Conservation (phyloP, 805 yeast species). For the Pichia rugopelliculosa region DNA sequence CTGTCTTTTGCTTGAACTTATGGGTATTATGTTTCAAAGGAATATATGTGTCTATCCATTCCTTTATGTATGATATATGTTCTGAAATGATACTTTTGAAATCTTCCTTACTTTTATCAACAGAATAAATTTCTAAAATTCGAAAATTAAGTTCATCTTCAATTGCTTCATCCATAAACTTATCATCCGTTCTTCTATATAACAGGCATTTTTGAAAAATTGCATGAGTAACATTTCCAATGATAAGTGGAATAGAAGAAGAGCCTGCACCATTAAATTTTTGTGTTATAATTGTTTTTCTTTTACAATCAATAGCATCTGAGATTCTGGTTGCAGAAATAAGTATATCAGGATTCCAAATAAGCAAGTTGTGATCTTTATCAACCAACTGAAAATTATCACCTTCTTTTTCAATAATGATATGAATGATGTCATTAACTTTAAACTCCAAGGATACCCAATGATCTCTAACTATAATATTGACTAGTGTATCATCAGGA, state of each 20-base stretch:
- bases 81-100: constrained; percentile 36
- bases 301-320: constrained; percentile 62
- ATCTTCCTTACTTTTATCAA: constrained; percentile 41
- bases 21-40: constrained; percentile 5
- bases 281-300: constrained; percentile 58
- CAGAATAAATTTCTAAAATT: constrained; percentile 40
- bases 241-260: constrained; percentile 53
- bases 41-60: constrained; percentile 45
- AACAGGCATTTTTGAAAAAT: constrained; percentile 56
- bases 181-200: constrained; percentile 29
- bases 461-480: constrained; percentile 53
- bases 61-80: constrained; percentile 45
- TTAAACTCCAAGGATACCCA: constrained; percentile 46
- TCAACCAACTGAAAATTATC: constrained; percentile 41
- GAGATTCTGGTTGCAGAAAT: constrained; percentile 79
- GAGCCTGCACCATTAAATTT: constrained; percentile 57
- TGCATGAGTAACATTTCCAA: constrained; percentile 80
- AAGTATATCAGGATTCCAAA: constrained; percentile 78
- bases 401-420: constrained; percentile 35
- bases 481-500: constrained; percentile 25
- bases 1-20: constrained; percentile 21
- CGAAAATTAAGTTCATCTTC: constrained; percentile 23
- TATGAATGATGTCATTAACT: constrained; percentile 52
- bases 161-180: constrained; percentile 31
- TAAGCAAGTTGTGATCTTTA: constrained; percentile 49